Evolutionary conservation across 495 filamentous ascomycete species (phyloP), one percentile per base, ranked within the genome.

Genomic region (Aspergillus biplanus): DNA sequence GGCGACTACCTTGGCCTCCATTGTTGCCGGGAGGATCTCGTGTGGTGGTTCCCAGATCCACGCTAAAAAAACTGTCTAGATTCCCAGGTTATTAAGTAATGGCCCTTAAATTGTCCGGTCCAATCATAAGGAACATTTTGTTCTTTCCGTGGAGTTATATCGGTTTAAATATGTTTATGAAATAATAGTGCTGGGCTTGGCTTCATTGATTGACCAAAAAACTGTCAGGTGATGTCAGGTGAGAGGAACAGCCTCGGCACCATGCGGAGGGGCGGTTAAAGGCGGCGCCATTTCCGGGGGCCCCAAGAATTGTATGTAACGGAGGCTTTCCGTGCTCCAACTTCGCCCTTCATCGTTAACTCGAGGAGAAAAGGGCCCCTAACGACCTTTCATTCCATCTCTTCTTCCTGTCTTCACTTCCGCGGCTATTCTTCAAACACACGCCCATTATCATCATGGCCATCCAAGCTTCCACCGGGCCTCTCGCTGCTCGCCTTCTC

Each of bases 231-330:
- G 52, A 54, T 54, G 53, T 66, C 65, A 69, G 56, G 66, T 69
- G 65, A 67, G 47, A 18, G 21, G 8, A 47, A 58, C 58, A 67
- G 58, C 74, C 74, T 74, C 73, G 74, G 74, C 59, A 54, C 39
- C 60, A 68, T 60, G 69, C 69, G 69, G 71, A 56, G 57, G 21
- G 64, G 67, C 71, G 69, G 71, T 65, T 71, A 72, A 46, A 58
- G 61, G 69, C 69, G 71, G 71, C 56, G 63, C 59, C 53, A 59
- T 49, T 60, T 66, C 58, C 58, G 54, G 54, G 53, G 53, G 57
- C 47, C 33, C 21, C 21, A 27, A 27, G 21, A 27, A 27, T 33
- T 54, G 32, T 46, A 61, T 33, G 44, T 56, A 46, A 54, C 37
- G 33, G 16, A 50, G 47, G 16, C 9, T 27, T 52, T 56, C 52